phyloP scores from a whole-genome alignment of 805 yeast species.

The Wickerhamomyces mucosus region DNA sequence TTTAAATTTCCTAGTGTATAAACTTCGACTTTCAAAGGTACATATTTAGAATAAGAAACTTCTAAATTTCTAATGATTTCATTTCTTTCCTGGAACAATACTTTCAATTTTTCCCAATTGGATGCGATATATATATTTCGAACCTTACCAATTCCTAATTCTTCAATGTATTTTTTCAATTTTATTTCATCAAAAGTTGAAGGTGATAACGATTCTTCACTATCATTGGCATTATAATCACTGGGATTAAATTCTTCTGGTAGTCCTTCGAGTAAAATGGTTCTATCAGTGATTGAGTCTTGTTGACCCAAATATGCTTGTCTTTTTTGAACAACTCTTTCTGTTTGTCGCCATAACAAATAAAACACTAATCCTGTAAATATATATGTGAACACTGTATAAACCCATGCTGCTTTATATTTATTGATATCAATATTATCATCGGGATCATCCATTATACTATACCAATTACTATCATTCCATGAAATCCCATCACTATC shows the following conservation, averaged over 20 bases:
- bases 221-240: slow-evolving; percentile 11
- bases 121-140: slow-evolving; percentile 68
- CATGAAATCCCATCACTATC: slow-evolving; percentile 45
- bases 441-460: slow-evolving; percentile 12
- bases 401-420: slow-evolving; percentile 67
- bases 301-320: slow-evolving; percentile 81
- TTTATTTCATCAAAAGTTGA: slow-evolving; percentile 41
- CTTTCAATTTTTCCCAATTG: slow-evolving; percentile 71
- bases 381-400: slow-evolving; percentile 77
- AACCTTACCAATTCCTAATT: slow-evolving; percentile 73
- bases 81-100: slow-evolving; percentile 50
- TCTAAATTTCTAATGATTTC: slow-evolving; percentile 52
- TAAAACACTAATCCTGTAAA: slow-evolving; percentile 64
- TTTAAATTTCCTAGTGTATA: slow-evolving; percentile 19
- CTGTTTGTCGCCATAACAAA: slow-evolving; percentile 61
- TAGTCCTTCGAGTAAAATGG: slow-evolving; percentile 78
- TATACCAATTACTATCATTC: slow-evolving; percentile 7
- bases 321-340: slow-evolving; percentile 63
- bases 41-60: slow-evolving; percentile 25
- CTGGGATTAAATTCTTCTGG: slow-evolving; percentile 60
- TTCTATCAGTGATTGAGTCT: slow-evolving; percentile 83
- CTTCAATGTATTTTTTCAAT: slow-evolving; percentile 66
- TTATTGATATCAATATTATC: slow-evolving; percentile 25
- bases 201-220: slow-evolving; percentile 5
- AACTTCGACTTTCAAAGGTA: slow-evolving; percentile 14